phyloP scores from a whole-genome alignment of 345 rosid species.

The Capsella bursapastoris region DNA sequence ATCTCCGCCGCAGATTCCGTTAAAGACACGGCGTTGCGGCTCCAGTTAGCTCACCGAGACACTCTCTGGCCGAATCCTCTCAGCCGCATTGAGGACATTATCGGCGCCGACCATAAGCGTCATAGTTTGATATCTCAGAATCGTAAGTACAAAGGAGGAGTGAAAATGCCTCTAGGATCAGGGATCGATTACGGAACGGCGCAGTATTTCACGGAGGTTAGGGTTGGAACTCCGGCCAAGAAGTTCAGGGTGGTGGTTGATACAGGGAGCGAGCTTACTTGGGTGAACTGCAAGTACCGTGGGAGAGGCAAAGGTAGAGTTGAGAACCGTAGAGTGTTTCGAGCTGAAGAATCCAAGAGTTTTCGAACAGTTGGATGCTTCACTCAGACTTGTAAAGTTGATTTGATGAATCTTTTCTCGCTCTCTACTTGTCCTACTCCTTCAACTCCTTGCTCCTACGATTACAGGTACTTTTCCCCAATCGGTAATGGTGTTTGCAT shows the following conservation, averaged over 20 bases:
- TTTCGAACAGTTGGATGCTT: slow-evolving; percentile 56
- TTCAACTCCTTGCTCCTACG: slow-evolving; percentile 58
- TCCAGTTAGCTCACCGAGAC: slow-evolving; percentile 33
- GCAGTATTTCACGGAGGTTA: slow-evolving; percentile 55
- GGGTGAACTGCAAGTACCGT: slow-evolving; percentile 55
- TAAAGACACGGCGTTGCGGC: slow-evolving; percentile 12
- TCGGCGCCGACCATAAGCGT: slow-evolving; percentile 50
- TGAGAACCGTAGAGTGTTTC: slow-evolving; percentile 45
- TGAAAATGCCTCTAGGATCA: slow-evolving; percentile 49
- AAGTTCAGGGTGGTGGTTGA: slow-evolving; percentile 60
- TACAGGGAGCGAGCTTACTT: slow-evolving; percentile 62
- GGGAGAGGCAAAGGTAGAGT: slow-evolving; percentile 4
- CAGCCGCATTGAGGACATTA: slow-evolving; percentile 43
- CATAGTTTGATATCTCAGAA: slow-evolving; percentile 41
- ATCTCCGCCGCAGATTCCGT: slow-evolving; percentile 25
- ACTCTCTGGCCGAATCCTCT: slow-evolving; percentile 13
- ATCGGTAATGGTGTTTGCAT: slow-evolving; percentile 1
- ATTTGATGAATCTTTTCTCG: slow-evolving; percentile 58
- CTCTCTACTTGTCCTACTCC: slow-evolving; percentile 58
- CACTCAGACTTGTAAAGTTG: slow-evolving; percentile 58
- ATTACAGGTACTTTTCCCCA: slow-evolving; percentile 56
- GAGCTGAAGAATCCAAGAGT: slow-evolving; percentile 51
- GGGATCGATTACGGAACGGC: slow-evolving; percentile 57
- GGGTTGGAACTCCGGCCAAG: slow-evolving; percentile 65
- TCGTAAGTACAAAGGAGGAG: slow-evolving; percentile 14